A percentile compares a stretch with the other conserved stretches of the same genome.
phyloP scores from a whole-genome alignment of 148 eudicot species.

The Cornus florida region DNA sequence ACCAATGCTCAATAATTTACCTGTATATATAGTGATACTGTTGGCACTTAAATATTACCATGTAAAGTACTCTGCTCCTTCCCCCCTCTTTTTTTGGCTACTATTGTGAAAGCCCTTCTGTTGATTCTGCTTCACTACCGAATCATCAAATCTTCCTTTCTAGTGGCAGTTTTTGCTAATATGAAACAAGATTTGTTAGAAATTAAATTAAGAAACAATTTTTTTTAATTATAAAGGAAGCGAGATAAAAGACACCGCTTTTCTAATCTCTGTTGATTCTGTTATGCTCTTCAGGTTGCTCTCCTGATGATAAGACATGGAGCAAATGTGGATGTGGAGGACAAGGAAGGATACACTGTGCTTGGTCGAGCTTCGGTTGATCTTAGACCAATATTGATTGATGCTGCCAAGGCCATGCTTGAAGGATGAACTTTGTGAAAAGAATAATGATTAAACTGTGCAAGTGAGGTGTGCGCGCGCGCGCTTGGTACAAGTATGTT shows the following conservation, averaged over 20 bases:
- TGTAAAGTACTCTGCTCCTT: too few species aligned
- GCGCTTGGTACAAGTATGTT: background rate
- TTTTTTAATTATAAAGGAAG: too few species aligned
- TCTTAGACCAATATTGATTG: constrained; percentile 62
- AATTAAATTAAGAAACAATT: too few species aligned
- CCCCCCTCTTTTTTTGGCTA: too few species aligned
- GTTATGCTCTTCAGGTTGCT: constrained; percentile 55
- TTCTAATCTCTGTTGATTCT: background rate
- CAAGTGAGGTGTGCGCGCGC: too few species aligned
- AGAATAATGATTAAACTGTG: background rate
- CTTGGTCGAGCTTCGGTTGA: constrained; percentile 80
- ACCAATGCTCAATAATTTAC: too few species aligned
- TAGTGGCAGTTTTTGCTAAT: background rate
- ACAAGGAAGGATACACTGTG: constrained; percentile 93
- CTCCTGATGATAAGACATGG: constrained; percentile 92
- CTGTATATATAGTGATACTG: too few species aligned
- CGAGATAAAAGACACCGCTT: too few species aligned
- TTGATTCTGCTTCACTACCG: background rate
- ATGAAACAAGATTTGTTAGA: background rate
- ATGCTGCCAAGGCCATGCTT: constrained; percentile 90
- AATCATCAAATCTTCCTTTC: background rate
- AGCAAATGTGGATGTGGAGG: constrained; percentile 87
- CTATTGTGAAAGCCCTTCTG: background rate
- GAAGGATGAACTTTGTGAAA: constrained; percentile 48
- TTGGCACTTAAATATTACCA: too few species aligned